Conservation (phyloP, 345 rosid species). For the Leavenworthia alabamica region DNA sequence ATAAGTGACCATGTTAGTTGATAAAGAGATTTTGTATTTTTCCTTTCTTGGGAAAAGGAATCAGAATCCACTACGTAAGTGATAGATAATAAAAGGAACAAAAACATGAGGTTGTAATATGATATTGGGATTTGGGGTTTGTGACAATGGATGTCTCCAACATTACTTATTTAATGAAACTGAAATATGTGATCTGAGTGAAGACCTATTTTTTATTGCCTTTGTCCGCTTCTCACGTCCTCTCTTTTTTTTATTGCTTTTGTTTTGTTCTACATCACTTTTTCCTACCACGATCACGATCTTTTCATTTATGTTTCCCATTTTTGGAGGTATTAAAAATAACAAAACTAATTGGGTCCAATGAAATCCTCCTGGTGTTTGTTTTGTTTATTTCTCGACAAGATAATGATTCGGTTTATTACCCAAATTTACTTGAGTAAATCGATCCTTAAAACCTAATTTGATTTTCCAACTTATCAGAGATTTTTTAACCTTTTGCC, state of each 20-base stretch:
- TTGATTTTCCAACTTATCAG: background rate
- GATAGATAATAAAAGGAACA: background rate
- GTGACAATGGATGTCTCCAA: constrained; percentile 12
- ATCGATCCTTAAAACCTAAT: background rate
- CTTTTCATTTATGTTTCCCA: constrained; percentile 10
- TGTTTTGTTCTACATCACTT: constrained; percentile 12
- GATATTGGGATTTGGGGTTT: background rate
- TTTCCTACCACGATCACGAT: constrained; percentile 24
- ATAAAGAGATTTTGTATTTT: background rate
- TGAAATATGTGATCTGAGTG: constrained; percentile 24
- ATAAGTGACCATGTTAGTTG: background rate
- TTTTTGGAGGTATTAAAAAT: constrained; percentile 21
- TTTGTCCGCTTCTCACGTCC: constrained; percentile 26
- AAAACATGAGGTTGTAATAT: background rate
- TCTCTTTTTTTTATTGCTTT: constrained; percentile 3
- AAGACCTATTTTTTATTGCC: constrained; percentile 1
- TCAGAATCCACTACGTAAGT: constrained; percentile 14
- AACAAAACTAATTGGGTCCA: constrained; percentile 19
- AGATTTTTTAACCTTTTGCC: background rate
- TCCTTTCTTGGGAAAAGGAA: background rate
- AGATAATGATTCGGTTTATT: background rate
- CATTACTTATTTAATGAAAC: constrained; percentile 5
- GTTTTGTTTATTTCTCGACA: background rate
- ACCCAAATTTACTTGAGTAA: background rate
- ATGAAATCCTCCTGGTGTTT: background rate